Evolutionary conservation across 164 flowering plant species (phyloP).

Genomic region (Tetracentron sinense): DNA sequence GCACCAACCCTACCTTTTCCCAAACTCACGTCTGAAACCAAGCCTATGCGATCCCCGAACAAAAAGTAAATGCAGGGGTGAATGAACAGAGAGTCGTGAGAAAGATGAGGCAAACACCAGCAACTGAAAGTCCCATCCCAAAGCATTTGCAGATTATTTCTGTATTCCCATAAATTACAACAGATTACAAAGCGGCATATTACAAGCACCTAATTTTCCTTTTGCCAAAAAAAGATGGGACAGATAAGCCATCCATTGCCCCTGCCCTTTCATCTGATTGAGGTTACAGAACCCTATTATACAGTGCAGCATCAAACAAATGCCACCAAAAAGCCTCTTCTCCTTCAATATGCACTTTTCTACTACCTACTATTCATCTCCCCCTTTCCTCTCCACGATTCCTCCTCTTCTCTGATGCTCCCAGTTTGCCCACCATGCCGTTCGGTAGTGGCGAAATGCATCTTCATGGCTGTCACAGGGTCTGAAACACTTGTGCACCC

Average conservation of each 20-base stretch:
- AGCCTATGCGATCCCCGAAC: too few species aligned
- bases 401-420: slow-evolving; percentile 51
- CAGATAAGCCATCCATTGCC: slow-evolving; percentile 14
- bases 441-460: slow-evolving; percentile 65
- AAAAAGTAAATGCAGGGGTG: too few species aligned
- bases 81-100: too few species aligned
- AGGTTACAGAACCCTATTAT: slow-evolving; percentile 52
- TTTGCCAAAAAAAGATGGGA: slow-evolving; percentile 20
- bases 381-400: slow-evolving; percentile 51
- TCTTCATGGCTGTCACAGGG: slow-evolving; percentile 74
- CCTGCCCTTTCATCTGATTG: slow-evolving; percentile 30
- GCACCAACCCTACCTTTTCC: too few species aligned
- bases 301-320: slow-evolving; percentile 39
- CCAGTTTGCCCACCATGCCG: slow-evolving; percentile 39
- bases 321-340: background rate
- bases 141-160: slow-evolving; percentile 16
- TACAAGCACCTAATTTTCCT: slow-evolving; percentile 37
- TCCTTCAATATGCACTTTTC: slow-evolving; percentile 5
- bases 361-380: slow-evolving; percentile 69
- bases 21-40: too few species aligned
- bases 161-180: slow-evolving; percentile 43
- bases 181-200: slow-evolving; percentile 42
- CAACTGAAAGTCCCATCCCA: too few species aligned
- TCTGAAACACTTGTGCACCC: slow-evolving; percentile 61
- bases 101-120: too few species aligned